Evolutionary conservation across 1,284 basidiomycete species (phyloP), one percentile per base, ranked within the genome.

Genomic region (Trichosporon ovoides): DNA sequence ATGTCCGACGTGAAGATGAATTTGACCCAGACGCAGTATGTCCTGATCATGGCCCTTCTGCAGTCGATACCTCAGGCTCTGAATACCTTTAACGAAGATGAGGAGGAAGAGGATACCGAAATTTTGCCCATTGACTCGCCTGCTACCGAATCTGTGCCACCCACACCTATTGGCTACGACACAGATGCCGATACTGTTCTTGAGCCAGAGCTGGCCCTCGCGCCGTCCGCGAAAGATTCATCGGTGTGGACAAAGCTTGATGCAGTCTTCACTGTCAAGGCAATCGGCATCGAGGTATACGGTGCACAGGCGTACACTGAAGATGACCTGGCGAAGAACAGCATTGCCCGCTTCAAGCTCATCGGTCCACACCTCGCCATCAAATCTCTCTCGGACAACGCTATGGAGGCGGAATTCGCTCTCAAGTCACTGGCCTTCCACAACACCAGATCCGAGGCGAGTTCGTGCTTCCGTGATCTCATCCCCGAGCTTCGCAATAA

Each of bases 271-370:
- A 82, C 82, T 9, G 81, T 97, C 58, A 80, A 84, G 48, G 80
- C 85, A 1, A 83, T 98, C 66, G 89, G 88, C 67, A 80, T 98
- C n/a, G 91, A 97, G 71, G 80, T 98, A n/a, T 98, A 92, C 75
- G 90, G 89, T 58, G 80, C 77, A 2, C 78, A 79, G 37, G 91
- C 89, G 0, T 82, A 82, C 9, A 78, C 78, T 1, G 83, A 86
- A 55, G 74, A 79, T 13, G 84, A 83, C 63, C 76, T 95, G 56
- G 84, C 85, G 73, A 84, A 88, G 5, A 84, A 89, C 65, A 91
- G 91, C 38, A 89, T 98, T 57, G 87, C 87, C 18, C 83, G 86
- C 37, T 94, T 98, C 72, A 86, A 90, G 2, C 80, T 98, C 57
- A 89, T 87, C 61, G 84, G 87, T 61, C 89, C 86, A 59, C 86